Evolutionary conservation across 495 filamentous ascomycete genomes (phyloP).

Genomic region (Xylaria castorea): DNA sequence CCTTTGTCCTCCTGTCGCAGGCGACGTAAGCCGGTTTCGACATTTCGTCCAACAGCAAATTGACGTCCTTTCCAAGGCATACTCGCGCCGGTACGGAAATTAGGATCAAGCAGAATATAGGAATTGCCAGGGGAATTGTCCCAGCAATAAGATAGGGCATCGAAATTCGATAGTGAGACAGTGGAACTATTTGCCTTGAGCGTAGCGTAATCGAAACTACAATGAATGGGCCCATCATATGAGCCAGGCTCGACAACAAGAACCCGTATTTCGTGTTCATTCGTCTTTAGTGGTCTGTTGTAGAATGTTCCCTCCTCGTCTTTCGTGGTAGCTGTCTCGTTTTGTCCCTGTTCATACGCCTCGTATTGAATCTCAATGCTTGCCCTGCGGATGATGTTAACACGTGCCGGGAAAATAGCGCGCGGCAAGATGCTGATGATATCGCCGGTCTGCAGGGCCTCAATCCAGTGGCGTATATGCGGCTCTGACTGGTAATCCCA

Average conservation of each 20-base stretch:
- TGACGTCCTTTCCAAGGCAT: background rate
- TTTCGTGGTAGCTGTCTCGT: background rate
- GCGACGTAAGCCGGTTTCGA: background rate
- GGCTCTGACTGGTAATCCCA: background rate
- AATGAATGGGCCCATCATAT: background rate
- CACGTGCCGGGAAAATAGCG: slow-evolving; percentile 1
- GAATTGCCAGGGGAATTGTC: background rate
- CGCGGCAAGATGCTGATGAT: background rate
- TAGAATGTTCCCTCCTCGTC: background rate
- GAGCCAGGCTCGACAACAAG: background rate
- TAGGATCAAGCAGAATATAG: background rate
- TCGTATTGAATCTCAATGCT: background rate
- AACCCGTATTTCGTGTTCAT: background rate
- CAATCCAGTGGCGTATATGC: background rate
- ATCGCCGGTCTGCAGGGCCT: background rate
- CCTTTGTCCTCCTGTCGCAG: background rate
- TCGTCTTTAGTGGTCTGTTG: background rate
- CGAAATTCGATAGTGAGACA: background rate
- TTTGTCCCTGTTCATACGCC: background rate
- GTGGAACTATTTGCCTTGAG: background rate
- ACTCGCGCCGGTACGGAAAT: background rate
- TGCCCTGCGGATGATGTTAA: background rate
- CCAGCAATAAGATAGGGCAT: background rate
- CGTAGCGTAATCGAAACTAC: background rate
- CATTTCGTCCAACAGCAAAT: slow-evolving; percentile 4